These are phyloP conservation scores for Lodderomyces elongisporus DNA, from an alignment of 1,139 yeast species.

Conservation along the genomic window DNA sequence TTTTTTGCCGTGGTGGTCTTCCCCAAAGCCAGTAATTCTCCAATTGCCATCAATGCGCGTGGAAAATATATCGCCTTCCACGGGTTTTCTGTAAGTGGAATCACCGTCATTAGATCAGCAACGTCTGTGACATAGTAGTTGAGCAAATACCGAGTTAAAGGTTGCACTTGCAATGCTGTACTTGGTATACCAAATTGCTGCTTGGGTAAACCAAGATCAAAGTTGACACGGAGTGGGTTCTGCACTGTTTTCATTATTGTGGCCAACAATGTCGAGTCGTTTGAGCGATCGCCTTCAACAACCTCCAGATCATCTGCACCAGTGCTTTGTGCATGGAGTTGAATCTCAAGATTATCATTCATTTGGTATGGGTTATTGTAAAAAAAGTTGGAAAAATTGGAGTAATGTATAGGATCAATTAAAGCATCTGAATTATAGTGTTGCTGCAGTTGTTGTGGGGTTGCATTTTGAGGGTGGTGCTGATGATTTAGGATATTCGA, in stretches of 20 bases:
- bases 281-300: slow-evolving; percentile 32
- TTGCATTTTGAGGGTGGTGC: no score
- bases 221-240: slow-evolving; percentile 36
- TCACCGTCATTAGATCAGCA: slow-evolving; percentile 84
- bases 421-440: slow-evolving; percentile 15
- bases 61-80: slow-evolving; percentile 87
- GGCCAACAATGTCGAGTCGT: slow-evolving; percentile 38
- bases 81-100: slow-evolving; percentile 75
- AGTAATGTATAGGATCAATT: slow-evolving; percentile 38
- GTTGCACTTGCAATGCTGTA: slow-evolving; percentile 59
- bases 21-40: slow-evolving; percentile 74
- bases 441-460: no score
- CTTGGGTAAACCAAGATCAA: slow-evolving; percentile 27
- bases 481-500: slow-evolving; percentile 20
- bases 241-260: slow-evolving; percentile 46
- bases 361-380: slow-evolving; percentile 40
- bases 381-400: slow-evolving; percentile 38
- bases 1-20: slow-evolving; percentile 71
- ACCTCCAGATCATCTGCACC: slow-evolving; percentile 29
- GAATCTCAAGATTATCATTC: slow-evolving; percentile 41
- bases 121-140: slow-evolving; percentile 75
- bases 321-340: slow-evolving; percentile 32
- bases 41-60: slow-evolving; percentile 73
- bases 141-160: slow-evolving; percentile 62
- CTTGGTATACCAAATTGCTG: slow-evolving; percentile 45